phyloP scores from a whole-genome alignment of 2,329 filamentous ascomycete genomes.

The Penicillium sp. region DNA sequence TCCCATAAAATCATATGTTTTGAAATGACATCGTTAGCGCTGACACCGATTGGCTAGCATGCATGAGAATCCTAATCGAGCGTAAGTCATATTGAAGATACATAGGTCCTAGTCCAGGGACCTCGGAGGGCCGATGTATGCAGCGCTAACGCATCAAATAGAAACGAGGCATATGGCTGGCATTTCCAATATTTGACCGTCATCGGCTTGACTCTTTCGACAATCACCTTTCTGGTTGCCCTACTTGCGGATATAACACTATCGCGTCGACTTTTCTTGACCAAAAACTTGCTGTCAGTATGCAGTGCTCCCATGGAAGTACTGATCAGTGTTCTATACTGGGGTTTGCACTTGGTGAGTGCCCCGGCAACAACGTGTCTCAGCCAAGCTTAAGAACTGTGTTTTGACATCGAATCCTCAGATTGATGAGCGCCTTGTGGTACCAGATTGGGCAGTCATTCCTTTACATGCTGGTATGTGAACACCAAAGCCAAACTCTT shows the following conservation, averaged over 20 bases:
- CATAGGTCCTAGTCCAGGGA: background rate
- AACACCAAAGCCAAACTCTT: slow-evolving; percentile 1
- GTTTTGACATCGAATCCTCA: slow-evolving; percentile 9
- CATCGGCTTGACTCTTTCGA: slow-evolving; percentile 53
- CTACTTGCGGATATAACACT: slow-evolving; percentile 52
- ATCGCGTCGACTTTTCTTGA: slow-evolving; percentile 47
- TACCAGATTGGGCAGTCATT: slow-evolving; percentile 41
- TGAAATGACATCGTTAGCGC: slow-evolving; percentile 1
- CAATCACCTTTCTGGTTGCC: slow-evolving; percentile 49
- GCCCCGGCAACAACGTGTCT: background rate
- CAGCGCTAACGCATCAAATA: slow-evolving; percentile 15
- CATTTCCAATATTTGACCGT: slow-evolving; percentile 62
- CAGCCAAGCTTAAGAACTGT: background rate
- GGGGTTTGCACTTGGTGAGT: slow-evolving; percentile 49
- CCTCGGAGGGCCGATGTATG: too few relatives aligned
- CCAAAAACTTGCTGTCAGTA: slow-evolving; percentile 55
- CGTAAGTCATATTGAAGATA: slow-evolving; percentile 26
- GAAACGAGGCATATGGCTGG: slow-evolving; percentile 58
- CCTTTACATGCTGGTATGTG: slow-evolving; percentile 33
- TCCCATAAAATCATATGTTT: background rate
- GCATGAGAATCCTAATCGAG: slow-evolving; percentile 38
- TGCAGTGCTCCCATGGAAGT: slow-evolving; percentile 56
- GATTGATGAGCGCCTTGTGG: slow-evolving; percentile 45
- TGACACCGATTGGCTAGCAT: slow-evolving; percentile 27
- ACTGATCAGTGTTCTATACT: slow-evolving; percentile 56